These are phyloP conservation scores for Saxispiralis lemnorum DNA, from an alignment of 495 filamentous ascomycete species.

Conservation along the genomic window DNA sequence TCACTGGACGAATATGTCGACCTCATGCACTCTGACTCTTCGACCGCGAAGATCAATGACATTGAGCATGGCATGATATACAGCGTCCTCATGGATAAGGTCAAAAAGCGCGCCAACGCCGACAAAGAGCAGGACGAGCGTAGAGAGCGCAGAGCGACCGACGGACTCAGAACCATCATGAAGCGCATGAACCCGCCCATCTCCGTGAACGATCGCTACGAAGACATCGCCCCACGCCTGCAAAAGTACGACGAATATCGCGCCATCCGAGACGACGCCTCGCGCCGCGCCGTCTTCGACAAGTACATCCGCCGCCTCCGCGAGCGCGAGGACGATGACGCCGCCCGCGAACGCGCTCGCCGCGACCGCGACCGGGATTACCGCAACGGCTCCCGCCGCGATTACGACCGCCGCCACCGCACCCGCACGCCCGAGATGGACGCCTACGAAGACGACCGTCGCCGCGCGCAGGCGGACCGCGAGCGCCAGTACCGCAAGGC, in stretches of 20 bases:
- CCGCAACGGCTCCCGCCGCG: constrained; percentile 13
- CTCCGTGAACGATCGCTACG: constrained; percentile 60
- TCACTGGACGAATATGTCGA: constrained; percentile 70
- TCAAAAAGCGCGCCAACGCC: constrained; percentile 57
- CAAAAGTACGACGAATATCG: constrained; percentile 69
- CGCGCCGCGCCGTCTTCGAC: constrained; percentile 70
- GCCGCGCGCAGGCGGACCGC: constrained; percentile 69
- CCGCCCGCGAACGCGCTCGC: too few relatives aligned
- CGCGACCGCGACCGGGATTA: constrained; percentile 17
- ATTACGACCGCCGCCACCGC: constrained; percentile 37
- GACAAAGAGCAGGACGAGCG: constrained; percentile 70
- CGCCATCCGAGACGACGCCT: constrained; percentile 62
- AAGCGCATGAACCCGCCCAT: constrained; percentile 86
- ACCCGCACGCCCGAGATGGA: constrained; percentile 72
- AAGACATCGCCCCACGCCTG: constrained; percentile 60
- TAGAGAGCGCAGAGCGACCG: constrained; percentile 66
- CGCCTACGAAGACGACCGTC: constrained; percentile 73
- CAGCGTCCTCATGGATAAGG: constrained; percentile 66
- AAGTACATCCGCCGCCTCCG: constrained; percentile 78
- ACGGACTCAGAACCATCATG: constrained; percentile 69
- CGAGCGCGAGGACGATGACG: constrained; percentile 75
- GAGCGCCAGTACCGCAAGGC: constrained; percentile 73
- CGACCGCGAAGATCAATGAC: constrained; percentile 64
- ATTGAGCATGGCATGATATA: constrained; percentile 65
- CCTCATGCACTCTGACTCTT: constrained; percentile 62